Evolutionary conservation across 768 basidiomycete genomes (phyloP).

Genomic region (Hygrocybe coccinea): DNA sequence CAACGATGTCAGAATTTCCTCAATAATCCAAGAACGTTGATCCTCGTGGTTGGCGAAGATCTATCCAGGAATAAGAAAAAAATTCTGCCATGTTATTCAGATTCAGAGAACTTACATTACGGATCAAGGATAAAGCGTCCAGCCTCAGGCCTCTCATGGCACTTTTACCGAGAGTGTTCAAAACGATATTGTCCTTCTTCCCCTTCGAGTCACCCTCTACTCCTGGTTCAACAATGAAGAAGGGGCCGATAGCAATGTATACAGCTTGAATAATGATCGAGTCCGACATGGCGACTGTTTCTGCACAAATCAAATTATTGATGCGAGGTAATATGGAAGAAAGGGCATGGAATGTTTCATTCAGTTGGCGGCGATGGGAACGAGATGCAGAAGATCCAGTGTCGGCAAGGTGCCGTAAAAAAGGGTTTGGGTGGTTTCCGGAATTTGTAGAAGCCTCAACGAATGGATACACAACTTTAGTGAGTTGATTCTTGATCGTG

Average conservation of each 20-base stretch:
- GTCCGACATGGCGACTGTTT: conserved; percentile 79
- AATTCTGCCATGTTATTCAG: not conserved
- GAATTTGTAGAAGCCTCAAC: conserved; percentile 60
- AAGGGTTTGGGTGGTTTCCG: conserved; percentile 38
- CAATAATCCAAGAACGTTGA: conserved; percentile 95
- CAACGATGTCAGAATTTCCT: conserved; percentile 87
- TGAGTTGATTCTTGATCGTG: conserved; percentile 75
- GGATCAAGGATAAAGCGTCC: conserved; percentile 77
- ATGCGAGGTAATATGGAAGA: conserved; percentile 70
- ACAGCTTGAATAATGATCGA: conserved; percentile 87
- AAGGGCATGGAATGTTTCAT: conserved; percentile 70
- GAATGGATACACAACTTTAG: conserved; percentile 78
- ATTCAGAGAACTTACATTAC: conserved; percentile 56
- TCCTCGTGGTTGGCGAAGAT: conserved; percentile 88
- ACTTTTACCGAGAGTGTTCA: conserved; percentile 66
- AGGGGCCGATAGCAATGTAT: conserved; percentile 90
- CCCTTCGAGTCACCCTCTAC: conserved; percentile 50
- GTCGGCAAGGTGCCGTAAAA: conserved; percentile 50
- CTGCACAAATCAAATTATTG: conserved; percentile 66
- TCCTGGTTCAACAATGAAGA: conserved; percentile 76
- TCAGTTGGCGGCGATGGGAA: conserved; percentile 44
- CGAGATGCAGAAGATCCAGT: conserved; percentile 33
- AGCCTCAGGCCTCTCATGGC: conserved; percentile 79
- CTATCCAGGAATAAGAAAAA: conserved; percentile 35
- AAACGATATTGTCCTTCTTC: conserved; percentile 56